Evolutionary conservation across 2,329 filamentous ascomycete genomes (phyloP).

Genomic region (Dactylellina cionopaga): DNA sequence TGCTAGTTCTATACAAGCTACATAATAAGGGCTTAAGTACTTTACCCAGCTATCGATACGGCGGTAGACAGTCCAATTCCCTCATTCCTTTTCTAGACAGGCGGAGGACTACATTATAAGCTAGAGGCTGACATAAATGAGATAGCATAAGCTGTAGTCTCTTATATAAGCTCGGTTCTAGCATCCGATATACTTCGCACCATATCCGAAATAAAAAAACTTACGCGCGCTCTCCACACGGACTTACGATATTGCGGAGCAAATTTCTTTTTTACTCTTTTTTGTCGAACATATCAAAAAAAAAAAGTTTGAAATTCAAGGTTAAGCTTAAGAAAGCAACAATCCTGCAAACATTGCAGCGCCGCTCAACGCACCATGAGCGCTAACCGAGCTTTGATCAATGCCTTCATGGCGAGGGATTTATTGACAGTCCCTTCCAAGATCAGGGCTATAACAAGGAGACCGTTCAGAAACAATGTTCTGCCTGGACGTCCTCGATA

Average conservation of each 20-base stretch:
- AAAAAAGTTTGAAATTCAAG: slow-evolving; percentile 23
- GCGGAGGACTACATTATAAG: background rate
- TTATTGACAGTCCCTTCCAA: slow-evolving; percentile 17
- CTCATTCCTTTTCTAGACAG: slow-evolving; percentile 28
- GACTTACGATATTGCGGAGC: background rate
- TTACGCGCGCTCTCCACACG: background rate
- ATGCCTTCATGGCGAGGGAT: slow-evolving; percentile 43
- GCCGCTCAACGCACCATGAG: slow-evolving; percentile 43
- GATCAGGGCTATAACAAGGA: slow-evolving; percentile 12
- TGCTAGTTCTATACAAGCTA: background rate
- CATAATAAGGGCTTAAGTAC: slow-evolving; percentile 11
- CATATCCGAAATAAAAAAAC: slow-evolving; percentile 18
- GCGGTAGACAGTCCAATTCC: slow-evolving; percentile 29
- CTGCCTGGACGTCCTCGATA: slow-evolving; percentile 13
- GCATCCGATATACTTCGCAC: slow-evolving; percentile 1
- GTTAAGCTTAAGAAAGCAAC: slow-evolving; percentile 12
- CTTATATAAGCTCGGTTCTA: slow-evolving; percentile 12
- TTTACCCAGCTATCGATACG: slow-evolving; percentile 19
- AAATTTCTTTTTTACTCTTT: background rate
- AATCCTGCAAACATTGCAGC: slow-evolving; percentile 35
- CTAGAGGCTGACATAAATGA: background rate
- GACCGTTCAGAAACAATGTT: slow-evolving; percentile 9
- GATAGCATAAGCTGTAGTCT: slow-evolving; percentile 4
- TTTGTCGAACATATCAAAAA: no score
- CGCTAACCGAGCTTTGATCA: slow-evolving; percentile 47